These are phyloP conservation scores for Trichophyton schoenleinii DNA, from an alignment of 2,329 filamentous ascomycete species.

Conservation along the genomic window DNA sequence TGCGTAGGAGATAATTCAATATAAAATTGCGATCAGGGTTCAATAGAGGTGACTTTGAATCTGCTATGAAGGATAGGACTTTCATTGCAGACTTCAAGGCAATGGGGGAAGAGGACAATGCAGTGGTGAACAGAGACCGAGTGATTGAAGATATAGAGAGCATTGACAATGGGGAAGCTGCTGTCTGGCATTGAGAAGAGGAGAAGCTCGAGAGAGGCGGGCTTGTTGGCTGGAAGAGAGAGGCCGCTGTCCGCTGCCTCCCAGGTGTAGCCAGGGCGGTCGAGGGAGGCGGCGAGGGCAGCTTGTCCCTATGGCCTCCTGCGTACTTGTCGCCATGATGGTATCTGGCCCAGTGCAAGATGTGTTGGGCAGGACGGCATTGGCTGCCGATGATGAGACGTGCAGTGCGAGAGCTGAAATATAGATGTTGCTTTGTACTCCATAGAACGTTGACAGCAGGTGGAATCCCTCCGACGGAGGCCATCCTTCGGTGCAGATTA, in stretches of 20 bases:
- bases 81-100: constrained; percentile 57
- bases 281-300: constrained; percentile 4
- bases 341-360: not conserved
- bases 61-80: constrained; percentile 56
- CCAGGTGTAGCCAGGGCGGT: constrained; percentile 3
- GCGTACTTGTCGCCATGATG: constrained; percentile 2
- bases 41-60: constrained; percentile 53
- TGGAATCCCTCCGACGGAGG: not conserved
- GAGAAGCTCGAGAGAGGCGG: not conserved
- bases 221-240: not conserved
- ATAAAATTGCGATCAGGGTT: constrained; percentile 65
- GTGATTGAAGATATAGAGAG: constrained; percentile 13
- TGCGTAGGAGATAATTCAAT: constrained; percentile 57
- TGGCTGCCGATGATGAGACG: not conserved
- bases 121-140: constrained; percentile 13
- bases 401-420: not conserved
- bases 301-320: not conserved
- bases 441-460: not conserved
- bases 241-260: not conserved
- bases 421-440: constrained; percentile 2
- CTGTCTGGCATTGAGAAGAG: not conserved
- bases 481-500: not conserved
- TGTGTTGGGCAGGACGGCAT: not conserved
- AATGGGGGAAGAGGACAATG: constrained; percentile 13
- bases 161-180: constrained; percentile 11